These are phyloP conservation scores for Novymonas esmeraldas DNA, from an alignment of 208 protist genomes.

Conservation along the genomic window DNA sequence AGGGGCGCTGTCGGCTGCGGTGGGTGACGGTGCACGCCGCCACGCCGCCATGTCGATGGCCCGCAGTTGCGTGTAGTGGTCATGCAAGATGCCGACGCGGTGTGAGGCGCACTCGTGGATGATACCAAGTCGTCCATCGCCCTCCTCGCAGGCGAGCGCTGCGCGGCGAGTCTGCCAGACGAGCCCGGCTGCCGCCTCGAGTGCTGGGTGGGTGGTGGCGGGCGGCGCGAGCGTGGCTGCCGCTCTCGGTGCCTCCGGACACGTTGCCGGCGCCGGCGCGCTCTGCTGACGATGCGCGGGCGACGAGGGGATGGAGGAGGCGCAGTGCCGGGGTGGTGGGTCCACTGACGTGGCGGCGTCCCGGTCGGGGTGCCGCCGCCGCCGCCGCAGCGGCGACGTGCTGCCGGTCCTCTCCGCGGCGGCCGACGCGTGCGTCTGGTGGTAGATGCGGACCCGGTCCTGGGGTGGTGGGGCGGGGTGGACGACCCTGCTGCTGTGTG, in stretches of 20 bases:
- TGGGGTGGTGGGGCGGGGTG: slow-evolving; percentile 10
- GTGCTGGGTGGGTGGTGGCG: no score
- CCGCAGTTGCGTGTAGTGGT: slow-evolving; percentile 3
- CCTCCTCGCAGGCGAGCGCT: neutral
- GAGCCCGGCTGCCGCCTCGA: no score
- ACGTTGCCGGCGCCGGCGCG: no score
- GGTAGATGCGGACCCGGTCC: slow-evolving; percentile 10
- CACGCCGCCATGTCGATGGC: neutral
- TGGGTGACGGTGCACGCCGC: neutral
- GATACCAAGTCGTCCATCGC: slow-evolving; percentile 8
- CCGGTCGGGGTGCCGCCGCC: no score
- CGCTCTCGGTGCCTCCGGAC: no score
- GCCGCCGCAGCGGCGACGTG: slow-evolving; percentile 8
- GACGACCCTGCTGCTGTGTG: no score
- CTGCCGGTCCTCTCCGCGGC: neutral
- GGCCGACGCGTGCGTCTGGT: neutral
- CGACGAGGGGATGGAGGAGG: neutral
- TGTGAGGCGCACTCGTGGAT: neutral
- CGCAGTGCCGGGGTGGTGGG: no score
- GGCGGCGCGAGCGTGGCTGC: no score
- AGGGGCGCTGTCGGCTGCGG: neutral
- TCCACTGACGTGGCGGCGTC: no score
- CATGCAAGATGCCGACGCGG: neutral
- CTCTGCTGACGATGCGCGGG: neutral
- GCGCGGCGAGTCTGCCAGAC: neutral